Conservation (phyloP, 1,284 basidiomycete species). For the Melampsora allii-populina region DNA sequence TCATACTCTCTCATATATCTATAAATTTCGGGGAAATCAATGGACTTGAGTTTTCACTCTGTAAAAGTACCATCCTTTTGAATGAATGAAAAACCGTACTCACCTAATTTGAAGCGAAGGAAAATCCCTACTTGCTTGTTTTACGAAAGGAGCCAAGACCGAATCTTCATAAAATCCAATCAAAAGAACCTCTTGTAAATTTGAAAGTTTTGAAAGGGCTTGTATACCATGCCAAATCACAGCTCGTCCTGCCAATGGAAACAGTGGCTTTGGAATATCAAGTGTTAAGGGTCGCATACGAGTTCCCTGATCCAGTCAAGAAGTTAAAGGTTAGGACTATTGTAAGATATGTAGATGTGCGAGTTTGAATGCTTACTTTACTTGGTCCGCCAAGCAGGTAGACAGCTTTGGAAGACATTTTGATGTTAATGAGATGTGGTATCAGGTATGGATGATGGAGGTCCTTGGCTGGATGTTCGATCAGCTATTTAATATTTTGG, state of each 20-base stretch:
- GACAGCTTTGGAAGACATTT: constrained; percentile 43
- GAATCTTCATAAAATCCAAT: constrained; percentile 59
- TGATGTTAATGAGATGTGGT: background rate
- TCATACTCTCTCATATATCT: constrained; percentile 58
- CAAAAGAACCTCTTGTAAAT: constrained; percentile 56
- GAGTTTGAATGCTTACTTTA: constrained; percentile 10
- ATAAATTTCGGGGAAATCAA: constrained; percentile 11
- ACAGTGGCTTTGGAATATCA: constrained; percentile 55
- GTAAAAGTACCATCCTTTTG: background rate
- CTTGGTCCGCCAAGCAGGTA: constrained; percentile 43
- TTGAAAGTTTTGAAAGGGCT: constrained; percentile 56
- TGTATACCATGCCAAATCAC: constrained; percentile 58
- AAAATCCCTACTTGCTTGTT: constrained; percentile 57
- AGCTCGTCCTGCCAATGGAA: constrained; percentile 56
- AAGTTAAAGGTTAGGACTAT: constrained; percentile 50
- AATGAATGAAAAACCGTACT: constrained; percentile 21
- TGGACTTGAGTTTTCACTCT: background rate
- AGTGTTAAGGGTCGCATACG: constrained; percentile 57
- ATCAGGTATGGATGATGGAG: too few relatives aligned
- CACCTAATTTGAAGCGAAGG: constrained; percentile 56
- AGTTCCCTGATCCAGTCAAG: constrained; percentile 53
- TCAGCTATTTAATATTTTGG: too few relatives aligned
- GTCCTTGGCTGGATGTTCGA: too few relatives aligned
- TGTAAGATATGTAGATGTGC: background rate
- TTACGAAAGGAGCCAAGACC: constrained; percentile 56